These are phyloP conservation scores for Naganishia randhawae DNA, from an alignment of 768 basidiomycete species.

Conservation along the genomic window DNA sequence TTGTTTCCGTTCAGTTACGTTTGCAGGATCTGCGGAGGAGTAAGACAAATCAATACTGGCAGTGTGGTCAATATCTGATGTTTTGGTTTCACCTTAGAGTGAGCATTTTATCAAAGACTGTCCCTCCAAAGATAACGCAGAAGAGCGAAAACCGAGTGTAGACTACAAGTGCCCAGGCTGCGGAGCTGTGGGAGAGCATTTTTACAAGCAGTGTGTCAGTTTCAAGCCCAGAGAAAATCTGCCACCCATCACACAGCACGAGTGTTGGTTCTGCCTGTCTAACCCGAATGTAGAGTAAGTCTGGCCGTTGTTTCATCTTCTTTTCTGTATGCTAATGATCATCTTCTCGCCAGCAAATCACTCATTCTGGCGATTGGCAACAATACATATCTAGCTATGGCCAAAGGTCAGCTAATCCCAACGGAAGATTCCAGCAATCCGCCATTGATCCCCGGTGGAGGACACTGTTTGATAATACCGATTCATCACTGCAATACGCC, in stretches of 20 bases:
- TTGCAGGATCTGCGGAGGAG: slow-evolving; percentile 82
- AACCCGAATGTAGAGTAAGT: slow-evolving; percentile 84
- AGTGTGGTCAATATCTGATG: neutral
- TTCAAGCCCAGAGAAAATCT: slow-evolving; percentile 10
- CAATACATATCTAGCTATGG: slow-evolving; percentile 92
- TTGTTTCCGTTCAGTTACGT: slow-evolving; percentile 57
- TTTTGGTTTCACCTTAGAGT: slow-evolving; percentile 25
- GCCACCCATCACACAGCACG: slow-evolving; percentile 61
- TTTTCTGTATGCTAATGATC: slow-evolving; percentile 11
- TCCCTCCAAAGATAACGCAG: slow-evolving; percentile 47
- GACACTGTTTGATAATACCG: slow-evolving; percentile 75
- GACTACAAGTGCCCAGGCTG: slow-evolving; percentile 21
- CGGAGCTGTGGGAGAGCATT: slow-evolving; percentile 12
- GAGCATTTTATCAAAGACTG: slow-evolving; percentile 85
- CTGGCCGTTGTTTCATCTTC: neutral
- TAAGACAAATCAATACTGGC: slow-evolving; percentile 50
- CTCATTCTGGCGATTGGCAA: slow-evolving; percentile 88
- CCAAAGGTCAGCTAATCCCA: slow-evolving; percentile 89
- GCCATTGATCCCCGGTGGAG: slow-evolving; percentile 77
- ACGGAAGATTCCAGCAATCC: slow-evolving; percentile 56
- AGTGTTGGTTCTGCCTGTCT: slow-evolving; percentile 98
- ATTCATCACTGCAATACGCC: slow-evolving; percentile 83
- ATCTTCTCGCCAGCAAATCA: slow-evolving; percentile 66
- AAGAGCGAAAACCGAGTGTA: slow-evolving; percentile 23
- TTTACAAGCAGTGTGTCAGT: slow-evolving; percentile 11